Percentiles rank a stretch among this genome's conserved stretches.
These are phyloP conservation scores for Mytilinidion resinicola DNA, from an alignment of 495 filamentous ascomycete genomes.

Conservation along the genomic window DNA sequence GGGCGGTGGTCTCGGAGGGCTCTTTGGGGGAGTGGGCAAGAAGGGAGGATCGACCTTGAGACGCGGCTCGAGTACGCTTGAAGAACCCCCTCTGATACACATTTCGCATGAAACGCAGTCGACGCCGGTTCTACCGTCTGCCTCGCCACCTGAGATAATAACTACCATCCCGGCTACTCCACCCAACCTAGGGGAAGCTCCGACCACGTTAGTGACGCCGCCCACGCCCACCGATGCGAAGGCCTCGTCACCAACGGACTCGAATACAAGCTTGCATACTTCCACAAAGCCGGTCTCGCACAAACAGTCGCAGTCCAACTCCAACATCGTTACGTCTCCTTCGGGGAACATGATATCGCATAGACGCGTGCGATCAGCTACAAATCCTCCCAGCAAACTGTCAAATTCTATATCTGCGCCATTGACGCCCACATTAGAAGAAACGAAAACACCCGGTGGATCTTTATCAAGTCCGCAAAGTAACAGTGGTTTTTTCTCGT, in stretches of 20 bases:
- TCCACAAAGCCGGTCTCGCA: conserved; percentile 16
- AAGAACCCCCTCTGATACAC: conserved; percentile 19
- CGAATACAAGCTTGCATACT: conserved; percentile 16
- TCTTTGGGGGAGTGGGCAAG: conserved; percentile 24
- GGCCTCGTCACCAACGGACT: conserved; percentile 22
- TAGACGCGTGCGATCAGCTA: conserved; percentile 59
- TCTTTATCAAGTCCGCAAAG: conserved; percentile 41
- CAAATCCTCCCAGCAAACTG: conserved; percentile 77
- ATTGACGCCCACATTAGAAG: conserved; percentile 66
- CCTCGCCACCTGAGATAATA: conserved; percentile 20
- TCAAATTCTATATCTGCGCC: conserved; percentile 67
- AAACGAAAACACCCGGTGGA: conserved; percentile 48
- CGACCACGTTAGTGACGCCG: conserved; percentile 39
- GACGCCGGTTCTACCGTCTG: conserved; percentile 6
- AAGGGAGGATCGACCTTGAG: conserved; percentile 4
- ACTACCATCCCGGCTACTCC: conserved; percentile 32
- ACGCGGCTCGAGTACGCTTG: conserved; percentile 11
- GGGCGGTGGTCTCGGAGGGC: conserved; percentile 18
- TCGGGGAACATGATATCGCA: conserved; percentile 74
- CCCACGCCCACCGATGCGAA: conserved; percentile 38
- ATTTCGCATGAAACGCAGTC: conserved; percentile 16
- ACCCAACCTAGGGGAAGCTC: conserved; percentile 32
- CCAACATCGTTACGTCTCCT: conserved; percentile 38
- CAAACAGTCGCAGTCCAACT: conserved; percentile 32
- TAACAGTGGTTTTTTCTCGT: conserved; percentile 77